phyloP scores from a whole-genome alignment of 306 rosid species.

The Myrica gale region DNA sequence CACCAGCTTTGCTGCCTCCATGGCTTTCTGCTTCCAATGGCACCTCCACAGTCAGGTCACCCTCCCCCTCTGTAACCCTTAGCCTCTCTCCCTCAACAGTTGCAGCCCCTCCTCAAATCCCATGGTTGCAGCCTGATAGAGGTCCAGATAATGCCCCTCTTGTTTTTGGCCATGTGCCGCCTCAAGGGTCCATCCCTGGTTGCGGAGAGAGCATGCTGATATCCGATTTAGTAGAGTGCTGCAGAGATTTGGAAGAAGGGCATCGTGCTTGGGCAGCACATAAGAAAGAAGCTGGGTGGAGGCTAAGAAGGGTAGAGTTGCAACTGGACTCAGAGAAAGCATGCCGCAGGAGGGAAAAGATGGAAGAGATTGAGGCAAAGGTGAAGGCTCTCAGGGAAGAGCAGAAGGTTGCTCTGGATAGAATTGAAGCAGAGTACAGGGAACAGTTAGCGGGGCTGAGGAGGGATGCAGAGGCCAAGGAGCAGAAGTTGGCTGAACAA shows the following conservation, averaged over 20 bases:
- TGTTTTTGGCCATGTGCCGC: constrained; percentile 49
- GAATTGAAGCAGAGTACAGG: constrained; percentile 78
- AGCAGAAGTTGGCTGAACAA: constrained; percentile 91
- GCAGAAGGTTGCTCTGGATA: constrained; percentile 64
- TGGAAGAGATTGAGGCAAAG: constrained; percentile 78
- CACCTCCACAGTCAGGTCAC: constrained; percentile 51
- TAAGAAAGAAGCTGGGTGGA: constrained; percentile 83
- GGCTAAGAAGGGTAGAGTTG: constrained; percentile 83
- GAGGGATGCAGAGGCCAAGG: constrained; percentile 88
- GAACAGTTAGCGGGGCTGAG: constrained; percentile 77
- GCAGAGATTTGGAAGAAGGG: constrained; percentile 87
- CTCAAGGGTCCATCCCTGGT: constrained; percentile 47
- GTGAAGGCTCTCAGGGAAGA: constrained; percentile 86
- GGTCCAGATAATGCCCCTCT: constrained; percentile 54
- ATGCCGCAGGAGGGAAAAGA: constrained; percentile 66
- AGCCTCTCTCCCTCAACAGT: constrained; percentile 77
- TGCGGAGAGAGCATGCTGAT: constrained; percentile 57
- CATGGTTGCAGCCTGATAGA: constrained; percentile 79
- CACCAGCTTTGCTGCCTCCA: constrained; percentile 67
- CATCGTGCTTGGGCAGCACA: constrained; percentile 79
- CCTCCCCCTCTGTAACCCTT: constrained; percentile 82
- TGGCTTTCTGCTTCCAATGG: constrained; percentile 79
- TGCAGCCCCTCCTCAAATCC: constrained; percentile 60
- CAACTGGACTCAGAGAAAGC: constrained; percentile 92
- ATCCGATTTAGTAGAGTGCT: constrained; percentile 75